Evolutionary conservation across 306 rosid genomes (phyloP).

Genomic region (Chamaecrista fasciculata): DNA sequence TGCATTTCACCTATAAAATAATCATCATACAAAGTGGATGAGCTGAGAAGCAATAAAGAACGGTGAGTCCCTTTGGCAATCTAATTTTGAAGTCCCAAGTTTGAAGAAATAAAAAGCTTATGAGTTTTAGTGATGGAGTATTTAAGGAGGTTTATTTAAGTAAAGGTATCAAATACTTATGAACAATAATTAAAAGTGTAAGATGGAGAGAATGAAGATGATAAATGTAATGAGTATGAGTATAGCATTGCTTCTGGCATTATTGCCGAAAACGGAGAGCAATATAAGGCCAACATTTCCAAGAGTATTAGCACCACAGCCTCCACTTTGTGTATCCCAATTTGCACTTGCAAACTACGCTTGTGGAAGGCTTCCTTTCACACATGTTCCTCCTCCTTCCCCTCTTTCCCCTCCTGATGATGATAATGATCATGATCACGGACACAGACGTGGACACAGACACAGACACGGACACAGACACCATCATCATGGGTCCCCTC

Average conservation of each 20-base stretch:
- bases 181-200: no score
- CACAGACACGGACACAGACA: conserved; percentile 15
- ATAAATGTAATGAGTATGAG: conserved; percentile 20
- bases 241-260: conserved; percentile 38
- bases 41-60: conserved; percentile 36
- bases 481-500: conserved; percentile 11
- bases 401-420: background rate
- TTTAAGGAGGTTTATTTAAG: conserved; percentile 54
- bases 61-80: conserved; percentile 49
- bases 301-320: conserved; percentile 36
- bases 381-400: conserved; percentile 26
- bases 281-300: conserved; percentile 17
- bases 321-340: conserved; percentile 72
- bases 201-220: conserved; percentile 45
- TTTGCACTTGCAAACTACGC: conserved; percentile 67
- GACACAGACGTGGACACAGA: background rate
- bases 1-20: conserved; percentile 49
- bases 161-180: no score
- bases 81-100: conserved; percentile 18
- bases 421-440: background rate
- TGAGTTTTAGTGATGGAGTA: conserved; percentile 29
- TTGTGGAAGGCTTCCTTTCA: conserved; percentile 48
- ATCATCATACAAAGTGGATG: conserved; percentile 61
- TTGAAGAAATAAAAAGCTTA: conserved; percentile 23
- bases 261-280: conserved; percentile 39